Percentiles rank a stretch among this genome's conserved stretches.
These are phyloP conservation scores for Diaporthe sp. DNA, from an alignment of 2,329 filamentous ascomycete genomes.

Conservation along the genomic window DNA sequence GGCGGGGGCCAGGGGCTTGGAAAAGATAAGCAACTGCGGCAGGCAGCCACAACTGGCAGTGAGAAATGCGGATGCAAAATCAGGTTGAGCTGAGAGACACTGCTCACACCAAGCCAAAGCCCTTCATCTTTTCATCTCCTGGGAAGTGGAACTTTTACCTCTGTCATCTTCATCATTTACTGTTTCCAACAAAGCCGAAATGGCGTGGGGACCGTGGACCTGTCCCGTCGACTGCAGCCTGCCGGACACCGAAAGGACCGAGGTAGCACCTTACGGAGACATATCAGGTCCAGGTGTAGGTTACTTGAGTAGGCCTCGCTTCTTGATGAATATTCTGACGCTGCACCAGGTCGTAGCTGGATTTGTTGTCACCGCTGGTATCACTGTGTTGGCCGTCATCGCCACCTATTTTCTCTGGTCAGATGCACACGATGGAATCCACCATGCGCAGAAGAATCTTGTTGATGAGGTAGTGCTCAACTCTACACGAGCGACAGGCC, in stretches of 20 bases:
- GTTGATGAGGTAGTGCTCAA: neutral
- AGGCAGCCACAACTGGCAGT: neutral
- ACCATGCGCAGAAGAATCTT: neutral
- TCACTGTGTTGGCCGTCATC: neutral
- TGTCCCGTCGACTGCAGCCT: slow-evolving; percentile 19
- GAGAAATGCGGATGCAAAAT: neutral
- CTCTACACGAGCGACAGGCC: neutral
- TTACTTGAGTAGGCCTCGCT: neutral
- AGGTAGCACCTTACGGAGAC: neutral
- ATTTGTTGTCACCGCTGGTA: neutral
- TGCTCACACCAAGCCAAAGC: neutral
- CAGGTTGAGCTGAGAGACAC: neutral
- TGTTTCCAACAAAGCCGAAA: neutral
- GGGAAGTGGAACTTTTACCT: neutral
- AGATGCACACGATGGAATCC: neutral
- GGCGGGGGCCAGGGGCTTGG: neutral
- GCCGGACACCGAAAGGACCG: neutral
- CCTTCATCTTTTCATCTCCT: too few species aligned
- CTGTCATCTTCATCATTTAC: neutral
- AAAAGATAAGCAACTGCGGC: neutral
- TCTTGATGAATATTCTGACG: neutral
- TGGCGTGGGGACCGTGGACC: neutral
- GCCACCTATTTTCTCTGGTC: neutral
- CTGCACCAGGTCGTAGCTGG: neutral
- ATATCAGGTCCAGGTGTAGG: slow-evolving; percentile 9